Conservation (phyloP, 352 stramenopile genomes). For the Phytophthora citrophthora region DNA sequence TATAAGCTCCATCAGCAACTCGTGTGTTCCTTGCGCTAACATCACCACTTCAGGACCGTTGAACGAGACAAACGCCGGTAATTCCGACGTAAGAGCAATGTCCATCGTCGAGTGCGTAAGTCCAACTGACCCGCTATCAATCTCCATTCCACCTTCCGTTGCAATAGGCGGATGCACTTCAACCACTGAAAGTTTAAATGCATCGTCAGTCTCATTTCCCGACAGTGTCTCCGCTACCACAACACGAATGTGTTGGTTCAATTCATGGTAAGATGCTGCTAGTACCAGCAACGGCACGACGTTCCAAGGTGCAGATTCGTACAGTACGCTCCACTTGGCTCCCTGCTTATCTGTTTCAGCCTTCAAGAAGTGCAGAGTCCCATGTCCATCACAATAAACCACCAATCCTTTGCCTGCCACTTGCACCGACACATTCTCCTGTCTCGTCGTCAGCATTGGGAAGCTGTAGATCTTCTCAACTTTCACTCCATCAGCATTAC, state of each 20-base stretch:
- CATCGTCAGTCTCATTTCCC: constrained; percentile 50
- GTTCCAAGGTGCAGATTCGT: constrained; percentile 59
- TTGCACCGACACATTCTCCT: constrained; percentile 70
- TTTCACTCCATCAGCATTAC: constrained; percentile 19
- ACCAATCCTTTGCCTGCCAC: constrained; percentile 68
- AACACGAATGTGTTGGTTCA: constrained; percentile 43
- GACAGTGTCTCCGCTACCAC: constrained; percentile 56
- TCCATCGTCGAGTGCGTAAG: constrained; percentile 47
- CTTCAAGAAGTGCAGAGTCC: constrained; percentile 61
- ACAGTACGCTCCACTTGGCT: constrained; percentile 48
- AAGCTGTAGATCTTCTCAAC: constrained; percentile 53
- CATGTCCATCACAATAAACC: constrained; percentile 69
- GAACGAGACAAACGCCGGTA: constrained; percentile 67
- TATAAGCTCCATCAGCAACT: constrained; percentile 53
- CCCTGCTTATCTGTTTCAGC: constrained; percentile 30
- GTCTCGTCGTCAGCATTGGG: constrained; percentile 38
- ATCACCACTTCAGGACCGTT: constrained; percentile 50
- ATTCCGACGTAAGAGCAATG: constrained; percentile 52
- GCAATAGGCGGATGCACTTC: constrained; percentile 34
- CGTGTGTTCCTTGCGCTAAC: constrained; percentile 61
- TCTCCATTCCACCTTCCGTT: constrained; percentile 37
- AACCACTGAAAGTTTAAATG: constrained; percentile 60
- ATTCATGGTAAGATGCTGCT: constrained; percentile 52
- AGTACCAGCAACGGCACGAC: constrained; percentile 50
- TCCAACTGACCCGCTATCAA: constrained; percentile 37